Base-by-base conservation (phyloP, 495 filamentous ascomycete genomes). In the Aspergillus nidulans region DNA sequence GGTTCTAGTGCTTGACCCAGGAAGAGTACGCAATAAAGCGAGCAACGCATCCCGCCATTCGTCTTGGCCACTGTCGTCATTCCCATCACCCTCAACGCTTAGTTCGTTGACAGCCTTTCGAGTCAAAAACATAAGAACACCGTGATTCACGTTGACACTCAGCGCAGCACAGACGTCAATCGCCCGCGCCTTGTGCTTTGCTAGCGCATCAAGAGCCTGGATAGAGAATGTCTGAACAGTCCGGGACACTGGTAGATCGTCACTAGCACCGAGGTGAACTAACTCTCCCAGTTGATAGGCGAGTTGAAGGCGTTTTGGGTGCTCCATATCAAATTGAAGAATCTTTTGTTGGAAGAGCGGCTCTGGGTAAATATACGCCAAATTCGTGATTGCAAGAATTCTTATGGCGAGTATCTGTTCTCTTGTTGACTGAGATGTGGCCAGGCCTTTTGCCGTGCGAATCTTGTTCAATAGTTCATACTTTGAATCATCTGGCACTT, bases 101-200 rank as follows among this genome's bases (percentile, higher is more conserved):
- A 97, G 83, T 57, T 90, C 87, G 20, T 86, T 89, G 51, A 96
- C 88, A 10, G 89, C 86, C 66, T 92, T 96, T 45, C 92, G 85
- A 28, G 96, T 85, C 54, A 95, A 78, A 65, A 97, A 97, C 64
- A 96, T 85, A n/a, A 99, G 79, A 15, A 97, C 85, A 13, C 95
- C 95, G 60, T 99, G 95, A 63, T 92, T 97, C 50, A 96, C 91
- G 68, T 94, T 94, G 52, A 91, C 87, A 63, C 87, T 92, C 20
- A 99, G 74, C 25, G 92, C 92, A 47, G 89, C 81, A 56, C 88
- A 85, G 15, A 97, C 86, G 58, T 99, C 95, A 16, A 80, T 65
- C 19, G 87, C 79, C 63, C 89, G 94, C 52, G 75, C 64, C 57
- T 90, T 88, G 54, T 92, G 87, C 61, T 87, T 86, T 10, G 86